A percentile compares a stretch with the other conserved stretches of the same genome.
Evolutionary conservation across 441 rosid species (phyloP).

Genomic region (Mallotus japonicus): DNA sequence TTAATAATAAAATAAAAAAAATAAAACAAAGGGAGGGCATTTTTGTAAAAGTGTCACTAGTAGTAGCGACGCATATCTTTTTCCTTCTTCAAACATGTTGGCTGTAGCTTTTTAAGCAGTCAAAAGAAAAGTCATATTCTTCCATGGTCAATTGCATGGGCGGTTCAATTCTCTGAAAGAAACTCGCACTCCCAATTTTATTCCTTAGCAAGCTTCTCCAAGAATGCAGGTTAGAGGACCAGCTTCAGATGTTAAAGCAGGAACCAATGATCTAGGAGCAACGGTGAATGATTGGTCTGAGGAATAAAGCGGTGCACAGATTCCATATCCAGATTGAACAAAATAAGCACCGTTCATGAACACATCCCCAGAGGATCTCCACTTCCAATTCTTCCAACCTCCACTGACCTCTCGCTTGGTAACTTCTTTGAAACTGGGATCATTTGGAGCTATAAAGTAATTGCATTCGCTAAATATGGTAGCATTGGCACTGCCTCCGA

Average conservation of each 20-base stretch:
- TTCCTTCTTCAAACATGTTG: too few relatives aligned
- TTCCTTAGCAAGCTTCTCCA: conserved; percentile 44
- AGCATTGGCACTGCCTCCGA: conserved; percentile 81
- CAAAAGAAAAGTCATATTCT: too few relatives aligned
- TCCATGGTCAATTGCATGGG: too few relatives aligned
- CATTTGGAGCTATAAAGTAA: conserved; percentile 62
- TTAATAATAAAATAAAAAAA: too few relatives aligned
- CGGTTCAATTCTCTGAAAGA: neutral
- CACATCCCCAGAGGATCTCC: conserved; percentile 78
- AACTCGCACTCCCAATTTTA: neutral
- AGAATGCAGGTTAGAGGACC: conserved; percentile 57
- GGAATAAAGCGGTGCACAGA: conserved; percentile 55
- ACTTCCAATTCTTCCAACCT: conserved; percentile 75
- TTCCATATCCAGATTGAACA: conserved; percentile 73
- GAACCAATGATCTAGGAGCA: conserved; percentile 55
- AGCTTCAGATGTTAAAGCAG: conserved; percentile 60
- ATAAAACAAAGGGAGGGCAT: too few relatives aligned
- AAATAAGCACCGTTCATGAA: conserved; percentile 77
- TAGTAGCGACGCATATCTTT: too few relatives aligned
- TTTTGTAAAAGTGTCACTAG: too few relatives aligned
- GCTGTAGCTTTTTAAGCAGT: too few relatives aligned
- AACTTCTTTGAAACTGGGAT: conserved; percentile 64
- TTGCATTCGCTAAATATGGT: conserved; percentile 89
- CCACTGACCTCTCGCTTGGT: conserved; percentile 60
- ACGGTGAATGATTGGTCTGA: conserved; percentile 63